These are phyloP conservation scores for Aspergillus hortae DNA, from an alignment of 2,329 filamentous ascomycete species.

Conservation along the genomic window DNA sequence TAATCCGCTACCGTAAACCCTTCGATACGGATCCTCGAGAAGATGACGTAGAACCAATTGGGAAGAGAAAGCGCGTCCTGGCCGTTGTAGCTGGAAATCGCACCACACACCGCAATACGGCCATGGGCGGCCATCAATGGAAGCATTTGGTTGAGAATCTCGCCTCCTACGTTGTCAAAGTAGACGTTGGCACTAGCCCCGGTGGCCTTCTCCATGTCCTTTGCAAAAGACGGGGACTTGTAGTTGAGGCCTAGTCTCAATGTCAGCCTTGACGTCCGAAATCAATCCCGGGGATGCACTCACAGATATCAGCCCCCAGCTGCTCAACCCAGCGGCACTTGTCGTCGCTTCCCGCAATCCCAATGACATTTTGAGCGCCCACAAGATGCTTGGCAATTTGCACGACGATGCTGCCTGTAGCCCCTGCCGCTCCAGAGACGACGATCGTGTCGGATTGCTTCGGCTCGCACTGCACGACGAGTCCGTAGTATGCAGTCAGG, in stretches of 20 bases:
- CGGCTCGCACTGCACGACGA: neutral
- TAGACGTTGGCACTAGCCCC: slow-evolving; percentile 1
- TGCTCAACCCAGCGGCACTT: slow-evolving; percentile 10
- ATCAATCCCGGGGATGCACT: neutral
- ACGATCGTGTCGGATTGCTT: slow-evolving; percentile 39
- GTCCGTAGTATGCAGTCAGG: neutral
- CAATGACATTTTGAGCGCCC: slow-evolving; percentile 11
- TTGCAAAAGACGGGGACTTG: slow-evolving; percentile 1
- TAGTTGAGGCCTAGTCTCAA: neutral
- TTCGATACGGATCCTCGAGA: neutral
- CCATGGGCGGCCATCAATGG: slow-evolving; percentile 6
- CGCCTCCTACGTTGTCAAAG: slow-evolving; percentile 10
- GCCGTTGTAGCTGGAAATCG: neutral
- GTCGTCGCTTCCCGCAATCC: slow-evolving; percentile 7
- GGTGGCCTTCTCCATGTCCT: slow-evolving; percentile 2
- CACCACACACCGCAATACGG: neutral
- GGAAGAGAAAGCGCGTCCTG: neutral
- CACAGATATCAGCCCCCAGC: slow-evolving; percentile 11
- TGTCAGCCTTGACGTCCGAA: neutral
- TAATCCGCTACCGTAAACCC: neutral
- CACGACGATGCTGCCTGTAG: slow-evolving; percentile 48
- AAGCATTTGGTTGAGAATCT: slow-evolving; percentile 10
- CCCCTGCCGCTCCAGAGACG: slow-evolving; percentile 48
- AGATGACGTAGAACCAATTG: neutral
- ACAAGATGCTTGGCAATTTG: slow-evolving; percentile 50